Base-by-base conservation (phyloP, 768 basidiomycete species). In the Naganishia onofrii region DNA sequence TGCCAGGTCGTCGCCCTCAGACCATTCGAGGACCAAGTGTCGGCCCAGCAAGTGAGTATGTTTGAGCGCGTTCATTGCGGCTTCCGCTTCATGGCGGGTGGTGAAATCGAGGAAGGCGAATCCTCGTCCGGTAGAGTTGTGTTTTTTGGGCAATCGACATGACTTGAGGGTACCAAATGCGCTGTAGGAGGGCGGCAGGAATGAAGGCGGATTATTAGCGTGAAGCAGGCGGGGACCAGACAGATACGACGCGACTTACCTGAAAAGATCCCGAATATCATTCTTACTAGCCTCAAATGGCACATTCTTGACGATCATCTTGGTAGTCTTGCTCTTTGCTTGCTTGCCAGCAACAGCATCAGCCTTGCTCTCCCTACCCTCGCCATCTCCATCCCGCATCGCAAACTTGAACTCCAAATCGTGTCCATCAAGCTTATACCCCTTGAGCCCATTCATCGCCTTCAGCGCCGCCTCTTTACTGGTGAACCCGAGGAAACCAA, bases 51-150 rank as follows among this genome's bases (percentile, higher is more conserved):
- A 88, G 84, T 98, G 96, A 0, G 94, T 96, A 81, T 98, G 93
- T 74, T 88, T 86, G 28, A 99, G 85, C 13, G 92, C 88, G 31
- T 86, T 87, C 80, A 89, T 92, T 0, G 92, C 95, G 52, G 89
- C 89, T 79, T 92, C 90, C 1, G 95, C 95, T 76, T 99, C 95
- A 58, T 88, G 87, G 21, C 90, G 86, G 1, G 92, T 89, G 23
- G 90, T 85, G 78, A 98, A 98, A 73, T 99, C 94, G 75, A 97
- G 84, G 83, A 98, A 99, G 1, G 93, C 96, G 79, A 98, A 99
- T 3, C 96, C 96, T 36, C 96, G 88, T 4, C 78, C 76, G 1
- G 76, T 73, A 15, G 74, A 68, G 76, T 94, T 90, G 82, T 95
- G 91, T 78, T 93, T 93, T 80, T 89, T 90, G 19, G 96, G 96